These are phyloP conservation scores for Lathyrus sativus DNA, from an alignment of 306 rosid species.

Conservation along the genomic window DNA sequence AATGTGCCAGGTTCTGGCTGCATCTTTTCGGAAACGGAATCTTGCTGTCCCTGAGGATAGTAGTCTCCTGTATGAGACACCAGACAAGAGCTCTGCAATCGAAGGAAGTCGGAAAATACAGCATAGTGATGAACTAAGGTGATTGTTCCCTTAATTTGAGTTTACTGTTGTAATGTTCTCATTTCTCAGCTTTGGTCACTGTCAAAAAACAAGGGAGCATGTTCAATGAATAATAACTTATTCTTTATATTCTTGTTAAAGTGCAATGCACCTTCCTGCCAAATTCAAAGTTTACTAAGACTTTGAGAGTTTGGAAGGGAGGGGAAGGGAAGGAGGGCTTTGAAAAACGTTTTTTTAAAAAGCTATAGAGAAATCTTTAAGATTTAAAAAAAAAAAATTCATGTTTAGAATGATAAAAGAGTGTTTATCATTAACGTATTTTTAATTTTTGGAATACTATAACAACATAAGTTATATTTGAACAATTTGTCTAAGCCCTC, in stretches of 20 bases:
- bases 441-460: too few species aligned
- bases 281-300: neutral
- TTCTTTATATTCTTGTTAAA: conserved; percentile 7
- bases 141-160: conserved; percentile 35
- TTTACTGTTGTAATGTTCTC: conserved; percentile 20
- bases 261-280: neutral
- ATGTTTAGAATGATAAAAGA: too few species aligned
- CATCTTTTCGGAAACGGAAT: conserved; percentile 69
- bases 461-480: too few species aligned
- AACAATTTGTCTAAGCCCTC: too few species aligned
- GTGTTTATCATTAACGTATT: too few species aligned
- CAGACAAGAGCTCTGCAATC: conserved; percentile 75
- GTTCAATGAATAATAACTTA: conserved; percentile 2
- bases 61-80: conserved; percentile 74
- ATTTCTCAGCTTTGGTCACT: conserved; percentile 16
- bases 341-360: too few species aligned
- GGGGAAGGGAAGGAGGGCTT: too few species aligned
- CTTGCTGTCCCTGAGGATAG: conserved; percentile 70
- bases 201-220: neutral
- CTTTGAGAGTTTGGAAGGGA: too few species aligned
- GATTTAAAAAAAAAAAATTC: too few species aligned
- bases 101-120: conserved; percentile 94
- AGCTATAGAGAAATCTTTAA: too few species aligned
- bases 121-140: conserved; percentile 84
- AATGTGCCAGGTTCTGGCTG: conserved; percentile 95